Evolutionary conservation across 1,139 yeast genomes (phyloP), one percentile per base, ranked within the genome.

Genomic region (Blastobotrys arbuscula): DNA sequence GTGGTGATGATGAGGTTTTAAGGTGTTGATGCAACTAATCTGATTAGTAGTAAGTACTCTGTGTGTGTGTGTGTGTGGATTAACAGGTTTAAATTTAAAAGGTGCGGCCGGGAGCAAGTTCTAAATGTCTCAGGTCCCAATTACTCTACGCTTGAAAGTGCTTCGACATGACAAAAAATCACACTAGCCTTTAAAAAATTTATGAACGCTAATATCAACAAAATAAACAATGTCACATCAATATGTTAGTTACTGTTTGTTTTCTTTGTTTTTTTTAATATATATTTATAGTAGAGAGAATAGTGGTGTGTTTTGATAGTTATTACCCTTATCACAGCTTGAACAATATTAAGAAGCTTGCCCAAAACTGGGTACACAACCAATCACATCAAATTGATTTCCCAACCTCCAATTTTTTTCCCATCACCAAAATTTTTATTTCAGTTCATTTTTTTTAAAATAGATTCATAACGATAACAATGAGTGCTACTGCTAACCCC

Each of bases 401-500:
- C 40, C 40, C 21, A 37, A 37, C 42, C 42, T 15, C 33, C 42
- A 26, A 39, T 15, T 15, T n/a, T n/a, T 23, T 39, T 39, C 18
- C 15, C 42, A 39, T 39, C 42, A 39, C 42, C 33, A 39, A 26
- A 23, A 39, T 16, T 34, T 34, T 34, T 18, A 16, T 4, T 9
- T 12, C 31, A 4, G 13, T 3, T 2, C 7, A 34, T 19, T 19
- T 18, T 34, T 34, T 34, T 34, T 28, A 28, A 39, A 15, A 39
- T 20, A 21, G 6, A 15, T 4, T 6, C 7, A 15, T 6, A 13
- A 24, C 18, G 3, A 40, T 13, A 30, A 42, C 28, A 41, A 39
- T 41, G 36, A 31, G 18, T 9, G 44, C 46, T 9, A 23, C 42
- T n/a, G 46, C 46, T 13, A 35, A 37, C 18, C 53, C 53, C 21